Evolutionary conservation across 1,284 basidiomycete species (phyloP), one percentile per base, ranked within the genome.

Genomic region (Spongiforma sp.): DNA sequence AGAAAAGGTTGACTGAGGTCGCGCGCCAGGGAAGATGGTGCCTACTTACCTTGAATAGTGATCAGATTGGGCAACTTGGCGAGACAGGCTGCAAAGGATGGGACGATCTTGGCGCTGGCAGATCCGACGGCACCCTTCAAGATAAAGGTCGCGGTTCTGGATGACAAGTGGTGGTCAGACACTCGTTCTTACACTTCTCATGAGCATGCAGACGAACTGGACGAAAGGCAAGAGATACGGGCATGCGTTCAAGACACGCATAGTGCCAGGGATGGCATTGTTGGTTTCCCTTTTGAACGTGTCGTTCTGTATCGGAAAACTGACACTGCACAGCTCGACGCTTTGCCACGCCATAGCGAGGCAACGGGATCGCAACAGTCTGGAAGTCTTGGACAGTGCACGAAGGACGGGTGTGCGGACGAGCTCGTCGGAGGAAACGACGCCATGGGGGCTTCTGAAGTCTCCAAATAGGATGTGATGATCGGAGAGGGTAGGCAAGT

Each of bases 31-130:
- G 26, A 34, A 21, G 50, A 53, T 19, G 54, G n/a, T 41, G 14
- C 11, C n/a, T 19, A 12, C 1, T 2, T 56, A 62, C 69, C 68
- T 66, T 79, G 71, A 11, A 80, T 68, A 5, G 75, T 75, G 53
- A 75, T 69, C 15, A 81, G 70, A 60, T 78, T 79, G 14, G 79
- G 79, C 4, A 79, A 62, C 15, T 61, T 62, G 8, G 69, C 65
- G 14, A 80, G 72, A 61, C 74, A 78, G 14, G 64, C 59, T 24
- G 73, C 75, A 43, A 81, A 75, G 10, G 69, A 67, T 3, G 75
- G 68, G 10, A 79, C 64, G 24, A 77, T 70, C 3, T 70, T 66
- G 2, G 57, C 46, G 7, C 70, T 66, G 2, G 57, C 46, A 5
- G 52, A 54, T 5, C 37, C 33, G 21, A 28, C 63, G 3, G n/a